A percentile compares a stretch with the other conserved stretches of the same genome.
phyloP scores from a whole-genome alignment of 345 rosid genomes.

The Schrenkiella parvula region DNA sequence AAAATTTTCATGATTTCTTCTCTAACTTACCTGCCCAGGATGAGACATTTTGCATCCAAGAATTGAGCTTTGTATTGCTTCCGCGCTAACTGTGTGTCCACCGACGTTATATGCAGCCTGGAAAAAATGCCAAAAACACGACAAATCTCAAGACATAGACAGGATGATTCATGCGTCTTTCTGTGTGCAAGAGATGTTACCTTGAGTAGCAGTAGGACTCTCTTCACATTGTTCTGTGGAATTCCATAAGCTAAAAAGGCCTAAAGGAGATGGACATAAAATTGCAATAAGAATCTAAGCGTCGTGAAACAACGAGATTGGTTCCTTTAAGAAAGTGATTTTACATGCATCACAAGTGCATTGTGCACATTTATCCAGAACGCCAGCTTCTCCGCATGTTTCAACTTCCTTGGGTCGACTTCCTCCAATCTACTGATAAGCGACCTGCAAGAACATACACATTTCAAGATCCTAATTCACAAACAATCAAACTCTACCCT shows the following conservation, averaged over 20 bases:
- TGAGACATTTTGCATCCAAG: constrained; percentile 88
- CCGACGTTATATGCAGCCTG: constrained; percentile 98
- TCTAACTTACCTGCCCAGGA: constrained; percentile 77
- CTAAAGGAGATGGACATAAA: constrained; percentile 31
- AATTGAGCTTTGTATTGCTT: constrained; percentile 67
- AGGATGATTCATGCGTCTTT: background rate
- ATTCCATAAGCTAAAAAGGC: constrained; percentile 91
- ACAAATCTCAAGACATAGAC: background rate
- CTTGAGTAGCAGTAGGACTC: constrained; percentile 75
- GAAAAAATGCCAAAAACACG: background rate
- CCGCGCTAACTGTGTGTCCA: constrained; percentile 86
- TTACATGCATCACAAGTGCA: constrained; percentile 96
- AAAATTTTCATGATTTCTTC: background rate
- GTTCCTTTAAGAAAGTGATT: constrained; percentile 9
- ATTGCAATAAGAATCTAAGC: background rate
- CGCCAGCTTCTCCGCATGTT: constrained; percentile 87
- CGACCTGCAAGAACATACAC: constrained; percentile 45
- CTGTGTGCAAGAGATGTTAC: constrained; percentile 30
- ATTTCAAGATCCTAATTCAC: constrained; percentile 2
- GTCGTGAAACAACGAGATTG: background rate
- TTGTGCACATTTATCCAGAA: constrained; percentile 98
- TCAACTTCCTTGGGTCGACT: constrained; percentile 67
- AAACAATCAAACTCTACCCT: background rate
- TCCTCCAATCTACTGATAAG: constrained; percentile 73
- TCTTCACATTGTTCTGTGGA: constrained; percentile 85